phyloP scores from a whole-genome alignment of 1,139 yeast genomes.

The Pichia terricola region DNA sequence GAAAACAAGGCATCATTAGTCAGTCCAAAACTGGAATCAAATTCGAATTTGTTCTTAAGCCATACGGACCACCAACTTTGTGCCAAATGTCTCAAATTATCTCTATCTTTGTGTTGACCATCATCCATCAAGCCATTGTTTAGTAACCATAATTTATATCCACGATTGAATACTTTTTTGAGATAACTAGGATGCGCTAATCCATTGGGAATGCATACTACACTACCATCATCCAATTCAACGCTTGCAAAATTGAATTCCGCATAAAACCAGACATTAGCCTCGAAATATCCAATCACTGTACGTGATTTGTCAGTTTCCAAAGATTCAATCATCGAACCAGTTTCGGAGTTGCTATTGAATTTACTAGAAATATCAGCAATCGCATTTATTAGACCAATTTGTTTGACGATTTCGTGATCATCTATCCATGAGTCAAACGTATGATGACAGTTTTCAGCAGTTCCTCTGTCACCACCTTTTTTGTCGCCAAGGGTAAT shows the following conservation, averaged over 20 bases:
- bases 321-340: conserved; percentile 10
- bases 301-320: conserved; percentile 24
- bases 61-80: conserved; percentile 24
- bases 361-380: conserved; percentile 20
- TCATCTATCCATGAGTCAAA: conserved; percentile 5
- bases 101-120: background rate
- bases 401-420: conserved; percentile 18
- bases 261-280: conserved; percentile 19
- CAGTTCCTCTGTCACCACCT: background rate
- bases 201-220: conserved; percentile 13
- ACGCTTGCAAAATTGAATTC: conserved; percentile 14
- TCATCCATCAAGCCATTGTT: conserved; percentile 17
- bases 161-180: conserved; percentile 13
- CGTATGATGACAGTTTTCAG: background rate
- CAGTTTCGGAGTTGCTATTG: conserved; percentile 1
- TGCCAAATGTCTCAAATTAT: too few relatives aligned
- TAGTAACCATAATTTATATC: conserved; percentile 19
- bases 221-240: background rate
- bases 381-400: conserved; percentile 24
- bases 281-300: conserved; percentile 17
- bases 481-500: background rate
- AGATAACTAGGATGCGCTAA: conserved; percentile 24
- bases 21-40: conserved; percentile 14
- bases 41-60: conserved; percentile 20
- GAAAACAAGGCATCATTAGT: conserved; percentile 19